These are phyloP conservation scores for Oropetium thomaeum DNA, from an alignment of 176 grass and related monocot genomes.

Conservation along the genomic window DNA sequence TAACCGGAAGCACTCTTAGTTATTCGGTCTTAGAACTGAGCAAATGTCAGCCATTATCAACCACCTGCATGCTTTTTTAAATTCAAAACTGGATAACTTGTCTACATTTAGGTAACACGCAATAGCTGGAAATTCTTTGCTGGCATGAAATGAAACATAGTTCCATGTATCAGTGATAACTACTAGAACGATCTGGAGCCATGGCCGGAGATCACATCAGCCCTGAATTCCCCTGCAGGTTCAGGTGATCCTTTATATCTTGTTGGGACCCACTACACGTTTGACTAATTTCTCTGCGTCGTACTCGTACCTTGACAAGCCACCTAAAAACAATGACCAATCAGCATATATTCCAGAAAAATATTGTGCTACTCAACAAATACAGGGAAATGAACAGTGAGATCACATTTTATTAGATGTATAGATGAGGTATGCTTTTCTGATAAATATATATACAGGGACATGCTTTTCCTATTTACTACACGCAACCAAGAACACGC, in stretches of 20 bases:
- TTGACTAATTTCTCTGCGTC: neutral
- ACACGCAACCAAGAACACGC: too few relatives aligned
- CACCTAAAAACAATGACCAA: neutral
- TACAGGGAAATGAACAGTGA: neutral
- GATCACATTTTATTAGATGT: neutral
- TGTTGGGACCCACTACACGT: neutral
- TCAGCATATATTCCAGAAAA: neutral
- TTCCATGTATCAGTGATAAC: neutral
- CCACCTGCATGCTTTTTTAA: neutral
- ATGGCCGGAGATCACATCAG: neutral
- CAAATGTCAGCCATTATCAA: neutral
- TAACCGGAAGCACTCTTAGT: neutral
- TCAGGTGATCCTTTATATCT: neutral
- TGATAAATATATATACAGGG: neutral
- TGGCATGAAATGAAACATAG: neutral
- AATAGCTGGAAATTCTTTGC: neutral
- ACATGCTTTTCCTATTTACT: too few relatives aligned
- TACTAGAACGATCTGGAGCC: neutral
- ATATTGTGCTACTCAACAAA: neutral
- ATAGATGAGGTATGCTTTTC: neutral
- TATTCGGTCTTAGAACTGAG: neutral
- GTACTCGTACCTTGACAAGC: neutral
- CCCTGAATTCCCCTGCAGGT: neutral
- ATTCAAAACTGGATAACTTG: neutral
- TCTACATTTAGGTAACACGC: neutral